Evolutionary conservation across 2,329 filamentous ascomycete genomes (phyloP), one percentile per base, ranked within the genome.

Genomic region (Aspergillus quadricinctus): DNA sequence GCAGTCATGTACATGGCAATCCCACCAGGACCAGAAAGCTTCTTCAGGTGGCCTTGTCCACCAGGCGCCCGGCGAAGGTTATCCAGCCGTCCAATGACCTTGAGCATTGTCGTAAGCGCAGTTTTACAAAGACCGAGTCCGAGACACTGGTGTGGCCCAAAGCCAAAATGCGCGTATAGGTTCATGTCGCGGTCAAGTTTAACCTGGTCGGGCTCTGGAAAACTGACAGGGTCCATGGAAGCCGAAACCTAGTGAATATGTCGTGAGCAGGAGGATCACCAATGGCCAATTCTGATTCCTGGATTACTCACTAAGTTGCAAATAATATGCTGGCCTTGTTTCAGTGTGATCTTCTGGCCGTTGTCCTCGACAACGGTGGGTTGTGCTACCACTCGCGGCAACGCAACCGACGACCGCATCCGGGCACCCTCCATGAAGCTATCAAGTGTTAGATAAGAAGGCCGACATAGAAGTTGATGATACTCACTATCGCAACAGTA

Each of bases 81-180:
- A 53, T 74, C 70, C 54, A 77, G 57, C 40, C 70, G 66, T 17
- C 74, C 74, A 31, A 78, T 65, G 0, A 76, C 71, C 57, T 73
- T 74, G 9, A 77, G 66, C 69, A 75, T 75, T 7, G 73, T 70
- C 3, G 73, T 69, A 43, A 73, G 62, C 29, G 66, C 69, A n/a
- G 66, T 51, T 49, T 71, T 67, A 53, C 68, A 70, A 28, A 73
- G 62, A 11, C 59, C 68, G 14, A 69, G 53, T 3, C 86, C 87
- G 0, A 90, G 74, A 61, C 83, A 87, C 14, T 81, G 75, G 63
- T 89, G 84, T 8, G 85, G 80, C 0, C 86, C 87, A 2, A 80
- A 77, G 8, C 83, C 83, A 61, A 87, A 86, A 69, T 85, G 81
- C 55, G 88, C 79, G 67, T 92, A 91, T 1, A 75, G 71, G 4